A percentile compares a stretch with the other conserved stretches of the same genome.
Evolutionary conservation across 257 asterid species (phyloP).

Genomic region (Plectranthus barbatus): DNA sequence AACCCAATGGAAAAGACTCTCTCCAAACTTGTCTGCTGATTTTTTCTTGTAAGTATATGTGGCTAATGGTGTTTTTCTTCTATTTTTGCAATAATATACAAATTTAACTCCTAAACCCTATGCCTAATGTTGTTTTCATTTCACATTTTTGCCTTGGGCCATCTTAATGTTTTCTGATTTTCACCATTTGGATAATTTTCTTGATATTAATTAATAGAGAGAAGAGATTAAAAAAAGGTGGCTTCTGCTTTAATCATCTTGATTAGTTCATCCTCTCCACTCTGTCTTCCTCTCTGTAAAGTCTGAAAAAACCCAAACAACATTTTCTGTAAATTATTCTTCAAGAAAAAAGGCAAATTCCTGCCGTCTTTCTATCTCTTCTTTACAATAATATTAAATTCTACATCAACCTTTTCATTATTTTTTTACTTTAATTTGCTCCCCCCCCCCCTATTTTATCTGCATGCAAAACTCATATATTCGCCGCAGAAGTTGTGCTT

Average conservation of each 20-base stretch:
- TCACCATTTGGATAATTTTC: too few species aligned
- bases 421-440: not conserved
- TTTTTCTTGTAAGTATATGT: slow-evolving; percentile 29
- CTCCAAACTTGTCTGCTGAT: not conserved
- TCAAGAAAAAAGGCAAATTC: slow-evolving; percentile 22
- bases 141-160: not conserved
- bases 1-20: not conserved
- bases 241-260: not conserved
- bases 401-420: slow-evolving; percentile 6
- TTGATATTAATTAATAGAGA: not conserved
- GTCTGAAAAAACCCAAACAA: slow-evolving; percentile 12
- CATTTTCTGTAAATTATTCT: slow-evolving; percentile 20
- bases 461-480: slow-evolving; percentile 18
- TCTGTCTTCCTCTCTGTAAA: slow-evolving; percentile 57
- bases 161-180: not conserved
- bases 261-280: slow-evolving; percentile 36
- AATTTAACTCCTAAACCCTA: not conserved
- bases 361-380: slow-evolving; percentile 12
- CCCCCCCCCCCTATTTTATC: not conserved
- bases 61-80: not conserved
- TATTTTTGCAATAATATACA: not conserved
- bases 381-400: not conserved
- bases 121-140: not conserved
- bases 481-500: not conserved
- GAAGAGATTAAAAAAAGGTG: slow-evolving; percentile 1